These are phyloP conservation scores for Pyrenochaeta sp. DNA, from an alignment of 2,329 filamentous ascomycete genomes.

Conservation along the genomic window DNA sequence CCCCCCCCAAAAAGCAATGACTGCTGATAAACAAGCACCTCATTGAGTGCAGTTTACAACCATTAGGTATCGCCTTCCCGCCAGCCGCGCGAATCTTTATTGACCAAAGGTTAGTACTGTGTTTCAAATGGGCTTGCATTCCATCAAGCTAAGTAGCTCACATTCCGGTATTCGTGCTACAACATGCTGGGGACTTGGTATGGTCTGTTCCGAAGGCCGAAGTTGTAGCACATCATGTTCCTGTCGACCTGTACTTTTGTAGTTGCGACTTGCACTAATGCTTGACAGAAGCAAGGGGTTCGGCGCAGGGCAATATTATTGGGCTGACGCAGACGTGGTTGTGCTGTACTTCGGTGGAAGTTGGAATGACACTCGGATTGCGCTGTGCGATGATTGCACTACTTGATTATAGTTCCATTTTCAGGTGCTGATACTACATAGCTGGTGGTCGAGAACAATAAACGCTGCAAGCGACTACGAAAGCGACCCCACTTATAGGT, in stretches of 20 bases:
- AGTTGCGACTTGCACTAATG: neutral
- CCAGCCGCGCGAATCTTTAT: neutral
- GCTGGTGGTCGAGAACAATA: constrained; percentile 10
- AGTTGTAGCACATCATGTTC: constrained; percentile 3
- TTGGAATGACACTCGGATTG: constrained; percentile 24
- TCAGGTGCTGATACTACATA: constrained; percentile 15
- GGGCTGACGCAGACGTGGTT: neutral
- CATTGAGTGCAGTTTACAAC: neutral
- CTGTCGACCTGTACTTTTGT: constrained; percentile 7
- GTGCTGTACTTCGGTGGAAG: constrained; percentile 27
- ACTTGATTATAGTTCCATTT: constrained; percentile 4
- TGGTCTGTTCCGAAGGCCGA: neutral
- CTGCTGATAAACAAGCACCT: neutral
- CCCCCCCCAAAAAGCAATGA: constrained; percentile 13
- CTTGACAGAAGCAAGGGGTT: constrained; percentile 26
- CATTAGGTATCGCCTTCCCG: neutral
- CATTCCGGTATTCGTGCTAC: constrained; percentile 22
- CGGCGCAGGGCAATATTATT: neutral
- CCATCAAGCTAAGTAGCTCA: constrained; percentile 16
- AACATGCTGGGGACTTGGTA: neutral
- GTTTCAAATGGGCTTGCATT: constrained; percentile 1
- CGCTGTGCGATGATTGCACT: constrained; percentile 16
- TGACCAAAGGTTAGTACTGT: no score
- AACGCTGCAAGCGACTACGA: constrained; percentile 17
- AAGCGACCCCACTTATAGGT: neutral